Evolutionary conservation across 2,329 filamentous ascomycete species (phyloP).

Genomic region (Xylariaceae sp.): DNA sequence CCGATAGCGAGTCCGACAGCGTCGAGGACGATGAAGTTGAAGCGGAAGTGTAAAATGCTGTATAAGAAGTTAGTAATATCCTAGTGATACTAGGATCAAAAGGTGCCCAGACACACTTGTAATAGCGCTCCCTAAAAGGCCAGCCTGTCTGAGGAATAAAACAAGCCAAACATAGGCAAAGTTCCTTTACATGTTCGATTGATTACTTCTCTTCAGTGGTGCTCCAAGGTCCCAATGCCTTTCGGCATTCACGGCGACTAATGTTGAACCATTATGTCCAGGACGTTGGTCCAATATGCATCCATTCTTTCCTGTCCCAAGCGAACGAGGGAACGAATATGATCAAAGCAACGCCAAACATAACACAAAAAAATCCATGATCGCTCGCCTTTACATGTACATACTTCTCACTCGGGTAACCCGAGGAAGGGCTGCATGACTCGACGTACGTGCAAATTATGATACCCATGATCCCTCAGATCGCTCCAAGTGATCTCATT

Average conservation of each 20-base stretch:
- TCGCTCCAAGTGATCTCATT: conserved; percentile 32
- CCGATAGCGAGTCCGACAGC: conserved; percentile 42
- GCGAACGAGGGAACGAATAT: too few relatives aligned
- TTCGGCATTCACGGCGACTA: too few relatives aligned
- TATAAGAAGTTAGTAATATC: conserved; percentile 9
- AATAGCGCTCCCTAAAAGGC: conserved; percentile 12
- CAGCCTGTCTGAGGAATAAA: not conserved
- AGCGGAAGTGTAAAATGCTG: conserved; percentile 12
- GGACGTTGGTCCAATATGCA: too few relatives aligned
- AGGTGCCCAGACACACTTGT: not conserved
- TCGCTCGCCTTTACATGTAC: too few relatives aligned
- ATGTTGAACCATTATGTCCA: too few relatives aligned
- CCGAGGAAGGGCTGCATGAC: too few relatives aligned
- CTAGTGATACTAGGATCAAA: not conserved
- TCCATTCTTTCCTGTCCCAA: too few relatives aligned
- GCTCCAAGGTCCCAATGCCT: too few relatives aligned
- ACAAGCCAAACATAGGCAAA: not conserved
- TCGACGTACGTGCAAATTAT: too few relatives aligned
- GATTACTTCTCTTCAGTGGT: not conserved
- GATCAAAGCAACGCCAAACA: too few relatives aligned
- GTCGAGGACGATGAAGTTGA: conserved; percentile 37
- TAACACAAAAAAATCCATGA: too few relatives aligned
- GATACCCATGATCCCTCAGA: conserved; percentile 17
- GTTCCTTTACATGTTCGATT: not conserved
- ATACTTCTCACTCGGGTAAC: too few relatives aligned